phyloP scores from a whole-genome alignment of 2,329 filamentous ascomycete genomes.

The Drechmeria coniospora region DNA sequence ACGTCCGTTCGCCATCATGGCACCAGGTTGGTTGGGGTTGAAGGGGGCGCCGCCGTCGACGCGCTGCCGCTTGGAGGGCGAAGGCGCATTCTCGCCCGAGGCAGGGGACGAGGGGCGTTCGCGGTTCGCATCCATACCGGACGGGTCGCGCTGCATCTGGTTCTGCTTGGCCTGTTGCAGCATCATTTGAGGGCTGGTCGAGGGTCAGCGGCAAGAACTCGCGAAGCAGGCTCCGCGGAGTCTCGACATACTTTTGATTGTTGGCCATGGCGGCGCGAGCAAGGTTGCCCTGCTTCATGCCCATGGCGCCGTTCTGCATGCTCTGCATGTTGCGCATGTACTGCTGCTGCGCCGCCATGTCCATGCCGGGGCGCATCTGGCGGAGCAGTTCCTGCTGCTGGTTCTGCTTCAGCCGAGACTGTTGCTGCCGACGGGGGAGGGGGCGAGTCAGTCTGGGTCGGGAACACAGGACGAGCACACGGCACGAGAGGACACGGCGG shows the following conservation, averaged over 20 bases:
- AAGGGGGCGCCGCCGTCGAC: constrained; percentile 55
- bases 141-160: constrained; percentile 78
- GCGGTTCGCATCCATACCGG: constrained; percentile 72
- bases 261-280: constrained; percentile 67
- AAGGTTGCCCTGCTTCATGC: constrained; percentile 44
- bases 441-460: constrained; percentile 2
- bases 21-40: constrained; percentile 49
- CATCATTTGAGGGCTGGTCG: constrained; percentile 51
- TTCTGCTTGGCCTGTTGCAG: constrained; percentile 57
- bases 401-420: constrained; percentile 58
- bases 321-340: constrained; percentile 54
- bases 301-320: constrained; percentile 46
- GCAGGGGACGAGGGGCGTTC: constrained; percentile 69
- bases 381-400: constrained; percentile 65
- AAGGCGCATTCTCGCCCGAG: constrained; percentile 75
- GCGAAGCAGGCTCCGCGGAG: neutral
- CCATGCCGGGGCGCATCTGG: constrained; percentile 49
- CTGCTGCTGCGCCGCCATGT: constrained; percentile 40
- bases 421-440: constrained; percentile 28
- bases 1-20: constrained; percentile 60
- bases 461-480: neutral
- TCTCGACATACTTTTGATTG: constrained; percentile 50
- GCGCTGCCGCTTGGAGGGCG: constrained; percentile 78
- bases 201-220: neutral
- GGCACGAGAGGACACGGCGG: constrained; percentile 3